Evolutionary conservation across 202 grass and related monocot species (phyloP).

Genomic region (Panicum virgatum): DNA sequence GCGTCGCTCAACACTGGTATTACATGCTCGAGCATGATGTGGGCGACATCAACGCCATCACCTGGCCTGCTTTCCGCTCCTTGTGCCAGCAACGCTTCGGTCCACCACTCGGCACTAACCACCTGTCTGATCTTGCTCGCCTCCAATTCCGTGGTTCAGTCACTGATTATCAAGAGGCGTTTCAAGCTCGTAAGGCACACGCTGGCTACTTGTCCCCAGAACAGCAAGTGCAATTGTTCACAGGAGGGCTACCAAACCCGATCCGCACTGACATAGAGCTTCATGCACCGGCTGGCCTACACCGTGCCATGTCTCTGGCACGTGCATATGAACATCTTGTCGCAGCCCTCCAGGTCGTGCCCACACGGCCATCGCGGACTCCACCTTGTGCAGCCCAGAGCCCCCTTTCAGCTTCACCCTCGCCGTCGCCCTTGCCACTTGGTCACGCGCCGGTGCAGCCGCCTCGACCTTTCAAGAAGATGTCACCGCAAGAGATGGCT

Average conservation of each 20-base stretch:
- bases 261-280: not conserved
- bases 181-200: not conserved
- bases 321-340: not conserved
- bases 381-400: too few relatives aligned
- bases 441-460: too few relatives aligned
- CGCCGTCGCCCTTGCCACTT: too few relatives aligned
- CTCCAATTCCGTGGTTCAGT: not conserved
- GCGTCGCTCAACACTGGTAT: too few relatives aligned
- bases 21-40: too few relatives aligned
- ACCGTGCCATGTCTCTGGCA: not conserved
- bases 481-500: too few relatives aligned
- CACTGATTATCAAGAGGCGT: not conserved
- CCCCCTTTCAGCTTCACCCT: too few relatives aligned
- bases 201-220: rapidly evolving
- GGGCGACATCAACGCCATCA: too few relatives aligned
- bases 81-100: not conserved
- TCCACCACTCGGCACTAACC: not conserved
- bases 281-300: rapidly evolving
- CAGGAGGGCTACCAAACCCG: rapidly evolving
- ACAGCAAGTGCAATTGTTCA: not conserved
- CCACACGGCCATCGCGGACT: too few relatives aligned
- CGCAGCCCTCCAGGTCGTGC: too few relatives aligned
- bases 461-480: too few relatives aligned
- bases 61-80: too few relatives aligned
- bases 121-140: not conserved